Percentiles rank a stretch among this genome's conserved stretches.
Conservation (phyloP, 495 filamentous ascomycete genomes). For the Podospora australis region DNA sequence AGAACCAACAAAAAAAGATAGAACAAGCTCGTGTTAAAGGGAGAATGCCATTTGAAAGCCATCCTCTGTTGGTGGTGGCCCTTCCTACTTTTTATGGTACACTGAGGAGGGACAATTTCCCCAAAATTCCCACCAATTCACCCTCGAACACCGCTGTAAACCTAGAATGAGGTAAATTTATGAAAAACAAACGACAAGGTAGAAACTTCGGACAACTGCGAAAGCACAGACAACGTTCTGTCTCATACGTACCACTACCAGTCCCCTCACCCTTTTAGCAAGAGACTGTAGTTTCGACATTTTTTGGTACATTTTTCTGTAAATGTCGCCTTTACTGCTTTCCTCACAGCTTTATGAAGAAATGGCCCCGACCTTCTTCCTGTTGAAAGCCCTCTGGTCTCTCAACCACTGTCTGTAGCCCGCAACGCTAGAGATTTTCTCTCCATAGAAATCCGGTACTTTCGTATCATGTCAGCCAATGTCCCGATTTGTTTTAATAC, state of each 20-base stretch:
- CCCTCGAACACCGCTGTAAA: not conserved
- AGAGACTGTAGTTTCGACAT: too few species aligned
- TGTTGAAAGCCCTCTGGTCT: constrained; percentile 95
- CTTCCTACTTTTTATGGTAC: not conserved
- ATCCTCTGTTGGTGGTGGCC: not conserved
- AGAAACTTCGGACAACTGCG: not conserved
- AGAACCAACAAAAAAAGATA: not conserved
- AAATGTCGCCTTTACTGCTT: not conserved
- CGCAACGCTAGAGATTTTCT: constrained; percentile 90
- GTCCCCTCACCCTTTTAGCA: too few species aligned
- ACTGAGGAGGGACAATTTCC: too few species aligned
- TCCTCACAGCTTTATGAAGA: constrained; percentile 18
- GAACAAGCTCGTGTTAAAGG: not conserved
- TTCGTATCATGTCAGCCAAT: not conserved
- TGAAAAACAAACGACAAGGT: not conserved
- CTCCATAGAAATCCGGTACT: constrained; percentile 69
- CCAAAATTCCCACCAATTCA: not conserved
- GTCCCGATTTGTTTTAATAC: not conserved
- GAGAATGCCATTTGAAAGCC: not conserved
- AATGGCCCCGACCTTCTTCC: constrained; percentile 65
- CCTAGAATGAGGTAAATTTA: not conserved
- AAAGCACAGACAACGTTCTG: not conserved
- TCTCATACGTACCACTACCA: too few species aligned
- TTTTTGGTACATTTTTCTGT: too few species aligned
- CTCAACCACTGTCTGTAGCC: constrained; percentile 93